Evolutionary conservation across 495 filamentous ascomycete genomes (phyloP).

Genomic region (Xylaria scruposa): DNA sequence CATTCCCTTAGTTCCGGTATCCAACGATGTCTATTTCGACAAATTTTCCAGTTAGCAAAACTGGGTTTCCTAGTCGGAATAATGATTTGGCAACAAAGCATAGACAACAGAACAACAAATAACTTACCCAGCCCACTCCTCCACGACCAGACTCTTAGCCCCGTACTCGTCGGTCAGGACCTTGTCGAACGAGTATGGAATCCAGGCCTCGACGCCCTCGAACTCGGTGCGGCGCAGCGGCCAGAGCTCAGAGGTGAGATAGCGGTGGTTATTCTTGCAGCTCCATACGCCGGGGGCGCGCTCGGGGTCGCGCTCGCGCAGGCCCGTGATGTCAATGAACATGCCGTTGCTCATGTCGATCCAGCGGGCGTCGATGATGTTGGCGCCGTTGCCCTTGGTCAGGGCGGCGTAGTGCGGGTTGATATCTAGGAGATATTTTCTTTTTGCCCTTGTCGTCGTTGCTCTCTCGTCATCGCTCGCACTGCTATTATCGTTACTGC

Average conservation of each 20-base stretch:
- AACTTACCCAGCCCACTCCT: constrained; percentile 68
- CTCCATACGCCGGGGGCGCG: constrained; percentile 69
- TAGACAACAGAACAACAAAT: background rate
- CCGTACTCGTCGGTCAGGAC: constrained; percentile 81
- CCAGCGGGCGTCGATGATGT: constrained; percentile 88
- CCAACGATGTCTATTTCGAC: constrained; percentile 52
- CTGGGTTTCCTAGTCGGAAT: background rate
- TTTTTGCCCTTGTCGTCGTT: background rate
- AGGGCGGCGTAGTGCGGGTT: constrained; percentile 71
- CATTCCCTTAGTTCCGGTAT: constrained; percentile 53
- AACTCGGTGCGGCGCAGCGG: constrained; percentile 79
- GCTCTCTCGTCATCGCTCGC: constrained; percentile 39
- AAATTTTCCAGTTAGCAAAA: constrained; percentile 24
- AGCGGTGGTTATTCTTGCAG: constrained; percentile 84
- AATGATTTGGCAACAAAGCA: background rate
- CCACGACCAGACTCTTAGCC: constrained; percentile 64
- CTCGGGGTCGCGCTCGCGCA: constrained; percentile 70
- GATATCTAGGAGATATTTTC: constrained; percentile 74
- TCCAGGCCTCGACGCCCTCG: constrained; percentile 74
- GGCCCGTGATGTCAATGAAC: constrained; percentile 88
- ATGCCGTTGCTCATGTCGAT: constrained; percentile 78
- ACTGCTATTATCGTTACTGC: constrained; percentile 29
- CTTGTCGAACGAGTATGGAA: constrained; percentile 77
- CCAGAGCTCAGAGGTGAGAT: constrained; percentile 73
- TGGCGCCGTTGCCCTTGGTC: constrained; percentile 68